A percentile compares a stretch with the other conserved stretches of the same genome.
These are phyloP conservation scores for Apiosordaria backusii DNA, from an alignment of 495 filamentous ascomycete genomes.

Conservation along the genomic window DNA sequence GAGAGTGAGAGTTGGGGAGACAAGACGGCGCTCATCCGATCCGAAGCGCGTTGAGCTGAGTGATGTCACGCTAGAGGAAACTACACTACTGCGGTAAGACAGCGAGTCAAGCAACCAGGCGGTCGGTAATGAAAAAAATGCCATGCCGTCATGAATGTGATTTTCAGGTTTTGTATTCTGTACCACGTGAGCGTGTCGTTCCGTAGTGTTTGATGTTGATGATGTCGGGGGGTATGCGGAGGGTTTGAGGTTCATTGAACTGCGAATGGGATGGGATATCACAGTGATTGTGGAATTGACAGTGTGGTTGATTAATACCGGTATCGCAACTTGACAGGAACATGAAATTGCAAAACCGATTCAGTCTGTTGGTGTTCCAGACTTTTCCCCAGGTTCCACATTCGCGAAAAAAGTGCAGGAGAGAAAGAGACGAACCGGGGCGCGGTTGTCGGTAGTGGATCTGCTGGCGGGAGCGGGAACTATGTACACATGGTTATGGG, in stretches of 20 bases:
- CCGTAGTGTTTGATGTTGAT: too few species aligned
- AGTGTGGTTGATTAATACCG: too few species aligned
- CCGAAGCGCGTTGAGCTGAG: background rate
- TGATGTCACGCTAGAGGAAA: background rate
- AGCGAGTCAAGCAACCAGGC: background rate
- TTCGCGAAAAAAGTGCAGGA: too few species aligned
- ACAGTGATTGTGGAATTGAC: too few species aligned
- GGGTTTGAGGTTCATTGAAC: too few species aligned
- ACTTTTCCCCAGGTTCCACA: too few species aligned
- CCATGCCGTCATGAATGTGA: background rate
- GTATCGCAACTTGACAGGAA: too few species aligned
- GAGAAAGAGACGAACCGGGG: background rate
- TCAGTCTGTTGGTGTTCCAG: too few species aligned
- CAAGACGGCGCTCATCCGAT: too few species aligned
- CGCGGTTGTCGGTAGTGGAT: background rate
- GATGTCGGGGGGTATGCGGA: background rate
- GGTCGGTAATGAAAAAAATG: background rate
- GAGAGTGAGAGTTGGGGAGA: background rate
- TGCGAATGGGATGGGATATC: too few species aligned
- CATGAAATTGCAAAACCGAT: too few species aligned
- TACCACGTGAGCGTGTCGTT: too few species aligned
- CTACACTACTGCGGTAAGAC: background rate
- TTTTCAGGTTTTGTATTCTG: background rate
- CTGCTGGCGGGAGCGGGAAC: background rate
- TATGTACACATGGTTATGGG: background rate